Evolutionary conservation across 345 rosid species (phyloP).

Genomic region (Heritiera littoralis): DNA sequence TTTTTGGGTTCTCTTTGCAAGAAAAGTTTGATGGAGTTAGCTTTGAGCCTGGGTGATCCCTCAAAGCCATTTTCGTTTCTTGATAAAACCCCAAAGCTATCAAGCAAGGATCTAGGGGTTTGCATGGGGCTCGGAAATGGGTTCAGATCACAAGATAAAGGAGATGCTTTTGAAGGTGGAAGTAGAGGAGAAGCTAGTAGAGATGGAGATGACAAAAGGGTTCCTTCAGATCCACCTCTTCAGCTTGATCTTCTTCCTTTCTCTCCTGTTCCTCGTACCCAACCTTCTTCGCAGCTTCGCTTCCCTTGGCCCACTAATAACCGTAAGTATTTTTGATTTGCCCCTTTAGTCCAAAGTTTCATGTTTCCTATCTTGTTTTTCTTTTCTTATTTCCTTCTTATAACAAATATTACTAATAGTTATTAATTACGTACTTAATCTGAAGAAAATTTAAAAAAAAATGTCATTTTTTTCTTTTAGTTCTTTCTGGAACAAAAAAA

Average conservation of each 20-base stretch:
- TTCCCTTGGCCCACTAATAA: slow-evolving; percentile 72
- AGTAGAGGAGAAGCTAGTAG: neutral
- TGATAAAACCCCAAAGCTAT: slow-evolving; percentile 44
- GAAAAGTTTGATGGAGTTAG: slow-evolving; percentile 67
- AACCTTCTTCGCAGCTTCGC: slow-evolving; percentile 45
- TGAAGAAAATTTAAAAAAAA: neutral
- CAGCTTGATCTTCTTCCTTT: slow-evolving; percentile 71
- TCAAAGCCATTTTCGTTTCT: slow-evolving; percentile 66
- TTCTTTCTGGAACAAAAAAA: neutral
- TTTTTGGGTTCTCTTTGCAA: neutral
- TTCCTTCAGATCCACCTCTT: slow-evolving; percentile 54
- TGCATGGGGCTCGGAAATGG: slow-evolving; percentile 55
- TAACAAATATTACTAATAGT: neutral
- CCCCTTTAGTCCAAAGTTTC: neutral
- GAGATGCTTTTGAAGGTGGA: slow-evolving; percentile 13
- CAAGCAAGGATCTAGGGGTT: slow-evolving; percentile 58
- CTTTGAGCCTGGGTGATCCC: slow-evolving; percentile 77
- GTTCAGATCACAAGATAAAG: slow-evolving; percentile 33
- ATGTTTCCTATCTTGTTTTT: neutral
- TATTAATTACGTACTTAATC: neutral
- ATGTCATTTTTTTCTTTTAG: neutral
- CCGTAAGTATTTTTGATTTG: slow-evolving; percentile 36
- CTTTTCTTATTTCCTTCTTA: neutral
- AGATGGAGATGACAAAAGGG: slow-evolving; percentile 27
- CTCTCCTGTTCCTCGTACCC: slow-evolving; percentile 51